Evolutionary conservation across 306 rosid species (phyloP).

Genomic region (Dalbergia cultrata): DNA sequence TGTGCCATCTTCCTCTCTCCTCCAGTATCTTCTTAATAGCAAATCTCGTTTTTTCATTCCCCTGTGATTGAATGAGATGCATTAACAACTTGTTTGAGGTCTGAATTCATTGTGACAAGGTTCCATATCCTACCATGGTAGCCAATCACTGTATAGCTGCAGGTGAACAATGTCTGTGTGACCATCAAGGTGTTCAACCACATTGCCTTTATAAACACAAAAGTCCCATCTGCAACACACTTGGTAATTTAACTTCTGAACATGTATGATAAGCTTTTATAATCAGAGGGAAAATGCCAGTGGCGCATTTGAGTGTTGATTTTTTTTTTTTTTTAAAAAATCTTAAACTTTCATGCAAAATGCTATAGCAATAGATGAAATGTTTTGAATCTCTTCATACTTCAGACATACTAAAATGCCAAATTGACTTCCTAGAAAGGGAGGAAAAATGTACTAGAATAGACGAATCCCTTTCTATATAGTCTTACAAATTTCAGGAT

Average conservation of each 20-base stretch:
- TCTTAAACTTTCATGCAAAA: not conserved
- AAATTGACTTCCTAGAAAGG: no score
- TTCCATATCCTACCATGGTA: constrained; percentile 72
- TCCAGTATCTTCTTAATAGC: constrained; percentile 85
- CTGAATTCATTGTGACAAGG: constrained; percentile 17
- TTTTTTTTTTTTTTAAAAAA: not conserved
- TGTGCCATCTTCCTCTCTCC: constrained; percentile 97
- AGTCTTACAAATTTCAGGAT: no score
- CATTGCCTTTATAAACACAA: constrained; percentile 68
- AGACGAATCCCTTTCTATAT: no score
- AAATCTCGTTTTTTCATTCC: constrained; percentile 88
- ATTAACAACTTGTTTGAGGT: constrained; percentile 36
- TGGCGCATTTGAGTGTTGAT: not conserved
- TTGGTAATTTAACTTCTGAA: constrained; percentile 46
- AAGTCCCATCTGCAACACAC: constrained; percentile 89
- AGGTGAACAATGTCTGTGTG: constrained; percentile 87
- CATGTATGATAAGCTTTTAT: constrained; percentile 25
- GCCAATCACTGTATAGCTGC: constrained; percentile 77
- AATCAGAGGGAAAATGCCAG: constrained; percentile 3
- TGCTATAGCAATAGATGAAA: no score
- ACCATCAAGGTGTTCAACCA: constrained; percentile 91
- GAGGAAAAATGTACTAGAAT: no score
- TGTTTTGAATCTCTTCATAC: no score
- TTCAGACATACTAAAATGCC: no score
- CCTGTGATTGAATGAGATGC: constrained; percentile 57